Percentiles rank a stretch among this genome's conserved stretches.
Evolutionary conservation across 2,329 filamentous ascomycete species (phyloP).

Genomic region (Pestalotiopsis fici): DNA sequence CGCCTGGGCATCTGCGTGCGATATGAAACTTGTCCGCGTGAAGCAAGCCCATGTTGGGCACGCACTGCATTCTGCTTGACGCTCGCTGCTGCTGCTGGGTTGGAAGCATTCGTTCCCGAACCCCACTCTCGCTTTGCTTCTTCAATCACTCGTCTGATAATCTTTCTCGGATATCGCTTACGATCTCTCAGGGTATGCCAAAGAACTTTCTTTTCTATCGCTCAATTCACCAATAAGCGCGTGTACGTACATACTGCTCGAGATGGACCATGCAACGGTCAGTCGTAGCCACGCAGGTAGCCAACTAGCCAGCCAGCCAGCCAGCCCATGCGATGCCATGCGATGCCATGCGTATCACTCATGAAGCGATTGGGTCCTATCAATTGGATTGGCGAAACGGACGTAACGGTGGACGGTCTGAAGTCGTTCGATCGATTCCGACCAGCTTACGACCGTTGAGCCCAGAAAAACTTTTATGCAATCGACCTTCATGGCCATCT

Average conservation of each 20-base stretch:
- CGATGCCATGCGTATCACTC: background rate
- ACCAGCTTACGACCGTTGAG: background rate
- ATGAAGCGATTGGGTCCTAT: background rate
- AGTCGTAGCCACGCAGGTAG: background rate
- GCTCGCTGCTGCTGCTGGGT: background rate
- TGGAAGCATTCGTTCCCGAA: background rate
- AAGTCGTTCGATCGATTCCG: background rate
- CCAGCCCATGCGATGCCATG: background rate
- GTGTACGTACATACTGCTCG: background rate
- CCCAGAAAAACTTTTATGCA: background rate
- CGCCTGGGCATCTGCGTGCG: background rate
- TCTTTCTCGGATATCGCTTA: background rate
- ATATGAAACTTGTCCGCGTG: background rate
- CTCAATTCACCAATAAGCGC: background rate
- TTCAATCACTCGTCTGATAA: background rate
- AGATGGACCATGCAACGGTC: background rate
- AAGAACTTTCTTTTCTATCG: background rate
- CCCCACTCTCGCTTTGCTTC: background rate
- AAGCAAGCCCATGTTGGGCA: background rate
- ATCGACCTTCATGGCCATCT: background rate
- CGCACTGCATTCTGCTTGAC: background rate
- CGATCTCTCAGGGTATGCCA: background rate
- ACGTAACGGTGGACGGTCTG: background rate
- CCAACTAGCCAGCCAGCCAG: background rate
- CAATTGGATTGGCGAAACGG: background rate